Base-by-base conservation (phyloP, 495 filamentous ascomycete species). In the Daldinia bambusicola region DNA sequence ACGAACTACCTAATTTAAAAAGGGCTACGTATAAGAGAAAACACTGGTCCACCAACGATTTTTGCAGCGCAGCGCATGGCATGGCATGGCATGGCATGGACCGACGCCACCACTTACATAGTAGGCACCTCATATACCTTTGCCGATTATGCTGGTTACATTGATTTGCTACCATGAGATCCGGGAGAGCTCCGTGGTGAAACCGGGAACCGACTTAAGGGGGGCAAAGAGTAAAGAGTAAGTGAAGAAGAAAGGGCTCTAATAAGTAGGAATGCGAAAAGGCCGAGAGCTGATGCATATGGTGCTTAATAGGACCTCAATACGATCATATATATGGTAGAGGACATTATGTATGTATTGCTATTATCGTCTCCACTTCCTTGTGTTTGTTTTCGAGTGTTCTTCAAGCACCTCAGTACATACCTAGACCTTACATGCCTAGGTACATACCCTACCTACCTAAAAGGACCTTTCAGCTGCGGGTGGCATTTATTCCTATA, bases 21-120 rank as follows among this genome's bases (percentile, higher is more conserved):
- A 51, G 51, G 22, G 52, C 51, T 43, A 55, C 65, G 58, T 68
- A 67, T 67, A 38, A 61, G 57, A 68, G 37, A 38, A 16, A n/a
- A n/a, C 58, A 10, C 57, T 51, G 51, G 58, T 22, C 37, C 16
- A 52, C 41, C 59, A 63, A n/a, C 59, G 66, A 69, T 53, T 56
- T 62, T 55, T 12, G 18, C 32, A 30, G 18, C 52, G 10, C 10
- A 52, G 41, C 57, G 45, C 36, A 36, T 57, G 30, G 26, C 22
- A 37, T n/a, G n/a, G n/a, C n/a, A n/a, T n/a, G n/a, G n/a, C n/a
- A n/a, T n/a, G n/a, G n/a, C n/a, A n/a, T 69, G 37, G 43, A 48
- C 41, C 51, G 26, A 16, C 26, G 51, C 65, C 48, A 41, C 55
- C 13, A 8, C 30, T 7, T 34, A 34, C 32, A n/a, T n/a, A n/a